Base-by-base conservation (phyloP, 306 rosid genomes). In the Begonia loranthoides region DNA sequence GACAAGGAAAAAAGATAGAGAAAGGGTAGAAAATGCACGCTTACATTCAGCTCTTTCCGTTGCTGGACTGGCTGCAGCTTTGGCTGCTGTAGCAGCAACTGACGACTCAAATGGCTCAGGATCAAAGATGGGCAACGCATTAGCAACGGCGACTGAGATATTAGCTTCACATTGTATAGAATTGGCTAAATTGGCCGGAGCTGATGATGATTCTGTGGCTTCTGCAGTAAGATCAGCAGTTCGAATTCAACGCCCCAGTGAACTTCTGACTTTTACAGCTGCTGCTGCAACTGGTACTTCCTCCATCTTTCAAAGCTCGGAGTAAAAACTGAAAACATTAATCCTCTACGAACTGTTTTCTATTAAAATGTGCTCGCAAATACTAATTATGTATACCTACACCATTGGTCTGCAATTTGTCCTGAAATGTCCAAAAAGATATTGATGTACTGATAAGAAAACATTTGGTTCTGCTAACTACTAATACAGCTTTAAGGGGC, bases 251-350 rank as follows among this genome's bases (percentile, higher is more conserved):
- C 80, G 86, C 15, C 83, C 95, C 0, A 84, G 99, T 4, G 99
- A 90, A 70, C 93, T 90, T 49, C 74, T 76, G 73, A 90, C 99
- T 63, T 77, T 86, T 22, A 82, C 94, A 0, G 99, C 95, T 52
- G 87, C 99, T 10, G 95, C 99, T 61, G 94, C 99, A 55, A 90
- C 99, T 59, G 99, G 99, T 86, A 61, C 49, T 65, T 57, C 36
- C 58, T 68, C 44, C 9, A 28, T 28, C 36, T 28, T 28, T 7
- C 36, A 28, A 0, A 0, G 9, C 9, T 28, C 36, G 9, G 36
- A 28, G 36, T 28, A 28, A 28, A 28, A 28, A 3, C 22, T 19
- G 2, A 19, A 19, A 19, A 19, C 22, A 19, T 19, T 19, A 19
- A 19, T 19, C 22, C 22, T 19, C 22, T 19, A 19, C 22, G 1